Percentiles rank a stretch among this genome's conserved stretches.
phyloP scores from a whole-genome alignment of 2,329 filamentous ascomycete species.

The Aureobasidium sp. region DNA sequence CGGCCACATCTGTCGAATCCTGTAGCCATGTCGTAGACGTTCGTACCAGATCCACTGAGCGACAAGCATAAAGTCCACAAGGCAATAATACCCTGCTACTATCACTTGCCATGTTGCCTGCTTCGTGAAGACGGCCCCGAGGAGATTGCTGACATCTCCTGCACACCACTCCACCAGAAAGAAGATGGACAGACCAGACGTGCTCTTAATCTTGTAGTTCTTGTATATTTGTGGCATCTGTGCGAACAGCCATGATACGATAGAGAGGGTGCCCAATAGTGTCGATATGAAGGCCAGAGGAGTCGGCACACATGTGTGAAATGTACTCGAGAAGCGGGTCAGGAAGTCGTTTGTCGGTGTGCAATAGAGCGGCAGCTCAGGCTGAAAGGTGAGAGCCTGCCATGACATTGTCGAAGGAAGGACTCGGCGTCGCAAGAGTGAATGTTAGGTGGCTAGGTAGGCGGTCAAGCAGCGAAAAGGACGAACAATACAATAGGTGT shows the following conservation, averaged over 20 bases:
- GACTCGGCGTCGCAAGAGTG: not conserved
- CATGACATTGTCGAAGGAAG: constrained; percentile 22
- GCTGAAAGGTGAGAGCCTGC: constrained; percentile 23
- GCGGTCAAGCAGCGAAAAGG: not conserved
- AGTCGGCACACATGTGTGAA: constrained; percentile 57
- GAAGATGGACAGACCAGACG: constrained; percentile 56
- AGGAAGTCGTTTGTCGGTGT: constrained; percentile 52
- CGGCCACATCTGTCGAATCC: constrained; percentile 31
- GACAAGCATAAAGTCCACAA: constrained; percentile 55
- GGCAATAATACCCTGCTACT: constrained; percentile 57
- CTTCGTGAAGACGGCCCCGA: constrained; percentile 54
- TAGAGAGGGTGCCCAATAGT: constrained; percentile 52
- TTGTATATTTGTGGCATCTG: constrained; percentile 63
- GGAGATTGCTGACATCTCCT: constrained; percentile 54
- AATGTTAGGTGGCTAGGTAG: not conserved
- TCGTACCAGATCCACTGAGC: constrained; percentile 61
- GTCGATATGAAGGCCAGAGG: constrained; percentile 55
- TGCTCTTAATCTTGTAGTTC: constrained; percentile 56
- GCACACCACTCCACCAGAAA: constrained; percentile 60
- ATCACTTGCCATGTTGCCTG: constrained; percentile 61
- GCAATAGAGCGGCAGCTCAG: constrained; percentile 49
- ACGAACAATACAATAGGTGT: not conserved
- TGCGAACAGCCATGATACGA: constrained; percentile 60
- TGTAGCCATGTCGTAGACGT: constrained; percentile 43
- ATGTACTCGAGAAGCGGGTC: constrained; percentile 47